Base-by-base conservation (phyloP, 208 protist genomes). In the Trypanosoma conorhini region DNA sequence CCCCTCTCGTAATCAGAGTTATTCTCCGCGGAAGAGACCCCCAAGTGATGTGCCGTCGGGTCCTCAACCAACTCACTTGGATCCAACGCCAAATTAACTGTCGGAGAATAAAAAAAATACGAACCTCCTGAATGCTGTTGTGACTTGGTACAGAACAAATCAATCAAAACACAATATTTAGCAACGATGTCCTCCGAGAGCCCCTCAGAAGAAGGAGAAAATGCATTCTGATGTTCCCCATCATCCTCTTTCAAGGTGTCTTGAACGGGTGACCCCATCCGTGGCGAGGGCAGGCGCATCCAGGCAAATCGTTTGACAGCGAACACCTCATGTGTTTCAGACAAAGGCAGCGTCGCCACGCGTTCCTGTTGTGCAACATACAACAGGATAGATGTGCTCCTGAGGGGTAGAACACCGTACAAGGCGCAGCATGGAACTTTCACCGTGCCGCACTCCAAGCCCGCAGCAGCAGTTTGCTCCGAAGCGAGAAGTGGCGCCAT, bases 351-450 rank as follows among this genome's bases (percentile, higher is more conserved):
- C 0, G 75, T 62, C 38, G 75, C 75, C 3, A 89, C 77, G 44
- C 62, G 68, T 52, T 81, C 72, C 28, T 72, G 67, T 24, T 71
- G 67, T 15, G 77, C 75, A 44, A 95, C 83, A 72, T 89, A 95
- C 9, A 95, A 64, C 7, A 95, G 70, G 12, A 88, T 80, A 0
- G 86, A 85, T 40, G 77, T 76, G 31, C 57, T 28, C 38, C 85
- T 83, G 31, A 95, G 44, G 1, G 76, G 74, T n/a, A 92, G 64
- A 5, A 92, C 85, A 33, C 89, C 89, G 76, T 91, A 95, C 33
- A 95, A 55, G 7, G 84, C 86, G 46, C 79, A 80, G 58, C 83
- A 92, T 26, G 67, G 58, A 56, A 83, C 52, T 4, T 9, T 60
- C 33, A 46, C 44, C 5, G 22, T 30, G 24, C 33, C 71, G 73